Conservation (phyloP, 352 stramenopile genomes). For the Globisporangium ultimum region DNA sequence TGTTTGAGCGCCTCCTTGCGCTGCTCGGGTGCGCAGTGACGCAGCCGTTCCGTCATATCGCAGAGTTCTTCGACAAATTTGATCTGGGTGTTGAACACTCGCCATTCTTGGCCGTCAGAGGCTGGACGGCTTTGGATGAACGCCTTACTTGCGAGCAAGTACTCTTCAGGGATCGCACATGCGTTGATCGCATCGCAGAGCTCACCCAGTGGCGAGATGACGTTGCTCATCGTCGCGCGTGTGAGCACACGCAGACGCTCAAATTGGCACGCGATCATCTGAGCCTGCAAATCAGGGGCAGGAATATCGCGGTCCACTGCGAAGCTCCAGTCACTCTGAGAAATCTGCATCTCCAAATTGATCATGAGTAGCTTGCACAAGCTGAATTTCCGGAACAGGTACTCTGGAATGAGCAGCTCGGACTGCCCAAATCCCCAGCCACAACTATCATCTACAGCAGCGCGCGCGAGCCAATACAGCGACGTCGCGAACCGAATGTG, state of each 20-base stretch:
- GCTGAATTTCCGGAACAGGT: slow-evolving; percentile 75
- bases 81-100: slow-evolving; percentile 65
- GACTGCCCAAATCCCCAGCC: slow-evolving; percentile 80
- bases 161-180: slow-evolving; percentile 43
- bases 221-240: slow-evolving; percentile 20
- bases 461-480: slow-evolving; percentile 78
- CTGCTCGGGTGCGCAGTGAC: slow-evolving; percentile 46
- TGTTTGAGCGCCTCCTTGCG: slow-evolving; percentile 57
- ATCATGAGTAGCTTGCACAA: slow-evolving; percentile 80
- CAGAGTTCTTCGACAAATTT: slow-evolving; percentile 73
- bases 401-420: slow-evolving; percentile 69
- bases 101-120: slow-evolving; percentile 26
- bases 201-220: slow-evolving; percentile 36
- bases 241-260: slow-evolving; percentile 53
- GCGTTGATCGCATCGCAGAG: slow-evolving; percentile 56
- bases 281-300: slow-evolving; percentile 48
- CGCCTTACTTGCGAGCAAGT: slow-evolving; percentile 32
- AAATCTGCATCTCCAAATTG: slow-evolving; percentile 83
- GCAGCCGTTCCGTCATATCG: slow-evolving; percentile 69
- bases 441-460: slow-evolving; percentile 75
- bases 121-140: slow-evolving; percentile 11
- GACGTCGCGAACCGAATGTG: slow-evolving; percentile 77
- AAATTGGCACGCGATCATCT: slow-evolving; percentile 67
- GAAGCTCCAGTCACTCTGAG: slow-evolving; percentile 55
- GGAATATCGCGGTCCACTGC: slow-evolving; percentile 59